These are phyloP conservation scores for Ophiostoma sp. DNA, from an alignment of 2,329 filamentous ascomycete genomes.

Conservation along the genomic window DNA sequence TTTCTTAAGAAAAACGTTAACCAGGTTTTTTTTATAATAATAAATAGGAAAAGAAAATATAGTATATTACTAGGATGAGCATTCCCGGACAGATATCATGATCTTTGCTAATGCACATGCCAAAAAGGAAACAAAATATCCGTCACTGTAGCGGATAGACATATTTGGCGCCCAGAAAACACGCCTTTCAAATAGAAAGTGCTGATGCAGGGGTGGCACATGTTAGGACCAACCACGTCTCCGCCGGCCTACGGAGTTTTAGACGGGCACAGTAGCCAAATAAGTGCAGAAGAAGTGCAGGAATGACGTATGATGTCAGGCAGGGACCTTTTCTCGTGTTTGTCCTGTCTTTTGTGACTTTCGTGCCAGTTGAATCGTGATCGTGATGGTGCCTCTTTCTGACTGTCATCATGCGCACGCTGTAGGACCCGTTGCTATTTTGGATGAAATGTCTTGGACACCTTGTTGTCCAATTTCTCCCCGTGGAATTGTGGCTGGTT, in stretches of 20 bases:
- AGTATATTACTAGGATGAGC: neutral
- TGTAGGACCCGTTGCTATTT: neutral
- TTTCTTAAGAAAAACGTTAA: too few relatives aligned
- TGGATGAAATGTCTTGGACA: neutral
- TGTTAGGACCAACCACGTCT: neutral
- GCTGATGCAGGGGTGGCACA: neutral
- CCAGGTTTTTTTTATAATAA: too few relatives aligned
- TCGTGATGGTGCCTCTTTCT: neutral
- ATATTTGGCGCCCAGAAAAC: too few relatives aligned
- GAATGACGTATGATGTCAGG: neutral
- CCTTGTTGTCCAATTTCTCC: neutral
- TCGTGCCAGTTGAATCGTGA: neutral
- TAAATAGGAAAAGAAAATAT: neutral
- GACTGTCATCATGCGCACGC: neutral
- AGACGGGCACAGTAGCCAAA: neutral
- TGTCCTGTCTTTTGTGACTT: neutral
- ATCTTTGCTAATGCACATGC: neutral
- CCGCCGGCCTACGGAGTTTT: slow-evolving; percentile 5
- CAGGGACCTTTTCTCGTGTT: neutral
- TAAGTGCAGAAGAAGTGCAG: neutral
- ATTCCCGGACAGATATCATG: neutral
- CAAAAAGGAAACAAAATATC: neutral
- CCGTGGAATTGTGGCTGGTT: neutral
- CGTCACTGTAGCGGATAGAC: neutral
- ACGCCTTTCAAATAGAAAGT: neutral